Conservation (phyloP, 192 early-diverging fungal genomes). For the Ambispora gerdemannii region DNA sequence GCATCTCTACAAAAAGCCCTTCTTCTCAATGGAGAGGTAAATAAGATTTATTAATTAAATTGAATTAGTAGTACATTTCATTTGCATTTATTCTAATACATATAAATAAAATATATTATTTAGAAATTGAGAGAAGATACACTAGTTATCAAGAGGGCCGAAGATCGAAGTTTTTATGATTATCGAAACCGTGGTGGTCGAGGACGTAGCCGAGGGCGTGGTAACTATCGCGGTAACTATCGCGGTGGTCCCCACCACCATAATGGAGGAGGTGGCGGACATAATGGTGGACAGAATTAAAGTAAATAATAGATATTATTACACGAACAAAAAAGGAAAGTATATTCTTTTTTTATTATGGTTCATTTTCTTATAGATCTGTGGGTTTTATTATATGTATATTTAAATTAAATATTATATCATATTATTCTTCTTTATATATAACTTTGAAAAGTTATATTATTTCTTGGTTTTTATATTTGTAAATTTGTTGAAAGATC, state of each 20-base stretch:
- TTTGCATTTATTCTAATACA: background rate
- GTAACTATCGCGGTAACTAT: background rate
- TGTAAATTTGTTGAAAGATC: too few relatives aligned
- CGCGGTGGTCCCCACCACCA: background rate
- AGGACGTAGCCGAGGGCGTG: background rate
- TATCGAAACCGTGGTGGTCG: background rate
- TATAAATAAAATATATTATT: background rate
- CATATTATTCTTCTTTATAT: too few relatives aligned
- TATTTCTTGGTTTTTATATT: too few relatives aligned
- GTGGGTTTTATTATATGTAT: too few relatives aligned
- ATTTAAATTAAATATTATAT: too few relatives aligned
- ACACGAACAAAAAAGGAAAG: too few relatives aligned
- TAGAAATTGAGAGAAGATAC: background rate
- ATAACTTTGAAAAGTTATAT: too few relatives aligned
- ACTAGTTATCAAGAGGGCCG: background rate
- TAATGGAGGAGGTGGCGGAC: background rate
- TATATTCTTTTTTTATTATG: too few relatives aligned
- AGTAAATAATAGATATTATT: too few relatives aligned
- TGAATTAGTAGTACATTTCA: too few relatives aligned
- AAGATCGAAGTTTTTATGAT: background rate
- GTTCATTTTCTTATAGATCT: too few relatives aligned
- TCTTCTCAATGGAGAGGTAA: constrained; percentile 21
- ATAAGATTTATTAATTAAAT: background rate
- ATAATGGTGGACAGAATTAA: background rate
- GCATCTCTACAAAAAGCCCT: constrained; percentile 8